Evolutionary conservation across 2,329 filamentous ascomycete species (phyloP).

Genomic region (Diatrype stigma): DNA sequence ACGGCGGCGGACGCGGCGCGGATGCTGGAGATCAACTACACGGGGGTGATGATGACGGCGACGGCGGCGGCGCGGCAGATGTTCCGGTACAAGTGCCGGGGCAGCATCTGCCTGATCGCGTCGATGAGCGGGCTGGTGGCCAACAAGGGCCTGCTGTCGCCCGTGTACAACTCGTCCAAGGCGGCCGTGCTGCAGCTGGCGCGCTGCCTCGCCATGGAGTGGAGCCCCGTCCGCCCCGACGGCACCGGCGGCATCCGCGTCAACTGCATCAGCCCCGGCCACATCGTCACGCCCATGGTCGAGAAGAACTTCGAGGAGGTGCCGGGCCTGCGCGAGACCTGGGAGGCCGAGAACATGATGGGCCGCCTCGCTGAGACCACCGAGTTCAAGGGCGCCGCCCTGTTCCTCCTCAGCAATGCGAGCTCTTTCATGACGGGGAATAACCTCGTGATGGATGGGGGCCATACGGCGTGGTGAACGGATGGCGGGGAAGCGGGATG

Average conservation of each 20-base stretch:
- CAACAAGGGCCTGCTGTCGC: slow-evolving; percentile 57
- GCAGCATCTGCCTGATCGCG: slow-evolving; percentile 54
- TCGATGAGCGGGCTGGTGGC: slow-evolving; percentile 53
- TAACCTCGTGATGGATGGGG: slow-evolving; percentile 17
- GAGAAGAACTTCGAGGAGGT: slow-evolving; percentile 64
- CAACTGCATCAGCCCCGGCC: slow-evolving; percentile 66
- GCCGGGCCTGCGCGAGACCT: slow-evolving; percentile 55
- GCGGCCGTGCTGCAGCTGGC: slow-evolving; percentile 60
- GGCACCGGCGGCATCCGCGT: slow-evolving; percentile 56
- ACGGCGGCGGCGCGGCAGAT: slow-evolving; percentile 65
- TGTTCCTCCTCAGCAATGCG: slow-evolving; percentile 59
- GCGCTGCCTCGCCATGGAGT: slow-evolving; percentile 60
- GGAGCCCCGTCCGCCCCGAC: slow-evolving; percentile 42
- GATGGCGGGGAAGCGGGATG: neutral
- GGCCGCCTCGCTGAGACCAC: slow-evolving; percentile 52
- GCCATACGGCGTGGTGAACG: slow-evolving; percentile 15
- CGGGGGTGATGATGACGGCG: slow-evolving; percentile 66
- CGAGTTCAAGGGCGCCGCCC: slow-evolving; percentile 57
- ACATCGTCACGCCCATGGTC: slow-evolving; percentile 70
- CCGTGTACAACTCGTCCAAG: slow-evolving; percentile 65
- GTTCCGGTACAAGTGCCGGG: slow-evolving; percentile 45
- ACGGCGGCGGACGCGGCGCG: slow-evolving; percentile 51
- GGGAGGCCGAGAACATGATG: slow-evolving; percentile 73
- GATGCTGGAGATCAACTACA: slow-evolving; percentile 68
- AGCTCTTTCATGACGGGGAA: slow-evolving; percentile 54